Percentiles rank a stretch among this genome's conserved stretches.
Conservation (phyloP, 768 basidiomycete species). For the Kwoniella sp. region DNA sequence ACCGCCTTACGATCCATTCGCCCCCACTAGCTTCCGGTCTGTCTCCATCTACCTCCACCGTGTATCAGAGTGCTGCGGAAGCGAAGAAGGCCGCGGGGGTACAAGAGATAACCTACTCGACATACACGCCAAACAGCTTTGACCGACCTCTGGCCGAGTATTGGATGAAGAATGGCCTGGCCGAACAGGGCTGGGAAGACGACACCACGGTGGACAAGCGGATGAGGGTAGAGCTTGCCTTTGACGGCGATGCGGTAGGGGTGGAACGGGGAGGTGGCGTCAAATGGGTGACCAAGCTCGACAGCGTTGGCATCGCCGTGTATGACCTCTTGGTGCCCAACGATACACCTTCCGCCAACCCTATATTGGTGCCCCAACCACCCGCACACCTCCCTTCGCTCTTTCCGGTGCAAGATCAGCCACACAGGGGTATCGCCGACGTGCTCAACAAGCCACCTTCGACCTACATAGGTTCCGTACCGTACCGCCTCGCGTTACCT, state of each 20-base stretch:
- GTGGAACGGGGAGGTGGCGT: slow-evolving; percentile 41
- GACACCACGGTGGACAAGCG: slow-evolving; percentile 26
- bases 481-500: slow-evolving; percentile 20
- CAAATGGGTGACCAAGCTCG: slow-evolving; percentile 39
- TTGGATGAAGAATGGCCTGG: slow-evolving; percentile 64
- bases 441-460: slow-evolving; percentile 58
- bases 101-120: slow-evolving; percentile 84
- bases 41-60: slow-evolving; percentile 50
- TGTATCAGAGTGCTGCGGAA: slow-evolving; percentile 6
- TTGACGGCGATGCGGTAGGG: slow-evolving; percentile 46
- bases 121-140: slow-evolving; percentile 87
- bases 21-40: slow-evolving; percentile 53
- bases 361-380: slow-evolving; percentile 84
- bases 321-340: slow-evolving; percentile 48
- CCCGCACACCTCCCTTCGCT: slow-evolving; percentile 70
- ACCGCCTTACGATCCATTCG: slow-evolving; percentile 78
- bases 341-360: slow-evolving; percentile 53
- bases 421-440: slow-evolving; percentile 45
- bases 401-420: slow-evolving; percentile 54
- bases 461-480: slow-evolving; percentile 67
- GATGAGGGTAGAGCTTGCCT: slow-evolving; percentile 43
- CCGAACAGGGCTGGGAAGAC: slow-evolving; percentile 16
- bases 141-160: slow-evolving; percentile 67
- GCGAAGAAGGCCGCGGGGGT: slow-evolving; percentile 14
- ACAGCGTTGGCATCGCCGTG: slow-evolving; percentile 55